Evolutionary conservation across 2,329 filamentous ascomycete species (phyloP).

Genomic region (Paraphaeosphaeria minitans): DNA sequence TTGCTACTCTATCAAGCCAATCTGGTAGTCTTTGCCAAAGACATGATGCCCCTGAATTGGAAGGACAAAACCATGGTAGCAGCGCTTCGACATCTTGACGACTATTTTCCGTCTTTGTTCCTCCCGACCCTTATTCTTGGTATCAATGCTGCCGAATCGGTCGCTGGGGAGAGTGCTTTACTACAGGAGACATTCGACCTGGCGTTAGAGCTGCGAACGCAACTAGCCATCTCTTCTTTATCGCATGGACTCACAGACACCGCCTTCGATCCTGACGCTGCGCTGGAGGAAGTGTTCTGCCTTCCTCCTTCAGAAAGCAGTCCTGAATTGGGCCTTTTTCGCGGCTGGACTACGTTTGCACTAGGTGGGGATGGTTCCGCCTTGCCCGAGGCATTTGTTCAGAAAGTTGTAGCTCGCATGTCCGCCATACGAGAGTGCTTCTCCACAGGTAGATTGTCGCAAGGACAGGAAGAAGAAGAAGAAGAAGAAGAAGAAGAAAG

Average conservation of each 20-base stretch:
- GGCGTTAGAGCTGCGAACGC: slow-evolving; percentile 61
- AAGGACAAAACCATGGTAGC: slow-evolving; percentile 36
- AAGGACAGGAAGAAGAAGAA: slow-evolving; percentile 31
- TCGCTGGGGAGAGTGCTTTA: slow-evolving; percentile 48
- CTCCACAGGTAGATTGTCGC: slow-evolving; percentile 36
- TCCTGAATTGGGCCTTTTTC: slow-evolving; percentile 24
- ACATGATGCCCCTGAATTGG: slow-evolving; percentile 40
- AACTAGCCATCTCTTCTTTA: slow-evolving; percentile 56
- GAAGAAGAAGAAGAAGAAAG: slow-evolving; percentile 29
- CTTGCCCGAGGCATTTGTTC: slow-evolving; percentile 44
- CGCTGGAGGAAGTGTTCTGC: slow-evolving; percentile 52
- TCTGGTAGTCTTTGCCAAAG: slow-evolving; percentile 49
- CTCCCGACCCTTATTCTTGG: slow-evolving; percentile 30
- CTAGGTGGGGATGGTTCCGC: slow-evolving; percentile 46
- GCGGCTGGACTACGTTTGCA: slow-evolving; percentile 42
- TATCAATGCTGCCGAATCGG: slow-evolving; percentile 10
- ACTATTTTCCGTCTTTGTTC: slow-evolving; percentile 43
- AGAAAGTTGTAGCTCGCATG: slow-evolving; percentile 46
- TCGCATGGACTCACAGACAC: slow-evolving; percentile 37
- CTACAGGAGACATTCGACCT: slow-evolving; percentile 54
- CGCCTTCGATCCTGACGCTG: slow-evolving; percentile 47
- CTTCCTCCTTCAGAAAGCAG: slow-evolving; percentile 15
- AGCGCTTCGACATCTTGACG: slow-evolving; percentile 39
- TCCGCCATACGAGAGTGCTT: slow-evolving; percentile 46
- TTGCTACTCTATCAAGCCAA: slow-evolving; percentile 53